Percentiles rank a stretch among this genome's conserved stretches.
These are phyloP conservation scores for Yamadazyma siamensis DNA, from an alignment of 1,139 yeast species.

Conservation along the genomic window DNA sequence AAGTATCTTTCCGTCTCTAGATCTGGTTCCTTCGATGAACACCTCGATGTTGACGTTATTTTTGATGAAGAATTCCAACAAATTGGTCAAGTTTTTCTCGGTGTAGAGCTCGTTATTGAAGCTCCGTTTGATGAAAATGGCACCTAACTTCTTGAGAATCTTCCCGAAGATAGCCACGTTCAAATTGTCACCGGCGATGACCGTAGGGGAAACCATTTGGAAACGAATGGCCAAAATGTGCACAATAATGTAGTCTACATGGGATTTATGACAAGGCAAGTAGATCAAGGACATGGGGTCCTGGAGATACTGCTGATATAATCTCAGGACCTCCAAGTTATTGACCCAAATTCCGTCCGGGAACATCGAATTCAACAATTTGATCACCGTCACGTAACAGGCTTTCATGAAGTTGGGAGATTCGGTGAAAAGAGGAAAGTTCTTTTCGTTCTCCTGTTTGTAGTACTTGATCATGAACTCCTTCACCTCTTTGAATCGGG, in stretches of 20 bases:
- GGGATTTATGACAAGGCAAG: conserved; percentile 60
- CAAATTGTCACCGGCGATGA: conserved; percentile 68
- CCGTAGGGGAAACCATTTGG: conserved; percentile 56
- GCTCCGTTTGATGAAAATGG: conserved; percentile 44
- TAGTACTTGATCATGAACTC: conserved; percentile 39
- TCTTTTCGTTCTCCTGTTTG: conserved; percentile 32
- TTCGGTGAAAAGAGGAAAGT: conserved; percentile 29
- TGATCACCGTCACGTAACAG: conserved; percentile 39
- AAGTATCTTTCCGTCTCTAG: conserved; percentile 62
- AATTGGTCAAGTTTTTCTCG: conserved; percentile 53
- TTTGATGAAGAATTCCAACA: conserved; percentile 48
- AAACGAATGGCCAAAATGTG: conserved; percentile 57
- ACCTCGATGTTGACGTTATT: conserved; percentile 59
- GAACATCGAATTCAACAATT: conserved; percentile 34
- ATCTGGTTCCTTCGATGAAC: conserved; percentile 65
- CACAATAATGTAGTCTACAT: conserved; percentile 60
- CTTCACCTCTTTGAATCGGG: conserved; percentile 37
- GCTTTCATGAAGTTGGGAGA: conserved; percentile 27
- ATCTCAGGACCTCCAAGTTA: conserved; percentile 26
- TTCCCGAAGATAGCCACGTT: conserved; percentile 60
- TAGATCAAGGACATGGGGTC: conserved; percentile 45
- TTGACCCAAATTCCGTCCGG: conserved; percentile 46
- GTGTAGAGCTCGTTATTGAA: conserved; percentile 53
- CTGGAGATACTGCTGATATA: conserved; percentile 30
- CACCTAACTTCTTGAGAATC: conserved; percentile 42